Conservation (phyloP, 2,329 filamentous ascomycete species). For the Sporothrix pseudoabietina region DNA sequence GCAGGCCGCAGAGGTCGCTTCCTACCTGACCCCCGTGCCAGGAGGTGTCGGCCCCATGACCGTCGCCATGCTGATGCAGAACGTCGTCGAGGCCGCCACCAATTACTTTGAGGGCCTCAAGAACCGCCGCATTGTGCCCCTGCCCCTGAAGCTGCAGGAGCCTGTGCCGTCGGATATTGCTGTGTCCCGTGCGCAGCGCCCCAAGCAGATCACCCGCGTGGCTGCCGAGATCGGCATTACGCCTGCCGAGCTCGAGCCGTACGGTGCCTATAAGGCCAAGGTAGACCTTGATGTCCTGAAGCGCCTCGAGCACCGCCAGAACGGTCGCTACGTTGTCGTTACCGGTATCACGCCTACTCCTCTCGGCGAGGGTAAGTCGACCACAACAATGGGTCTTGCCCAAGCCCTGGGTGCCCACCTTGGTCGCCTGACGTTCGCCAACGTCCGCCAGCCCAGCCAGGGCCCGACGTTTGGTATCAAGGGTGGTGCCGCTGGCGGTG, state of each 20-base stretch:
- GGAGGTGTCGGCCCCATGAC: constrained; percentile 99
- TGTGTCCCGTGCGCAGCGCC: constrained; percentile 82
- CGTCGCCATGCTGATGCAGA: constrained; percentile 95
- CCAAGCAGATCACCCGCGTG: constrained; percentile 86
- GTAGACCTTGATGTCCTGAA: constrained; percentile 81
- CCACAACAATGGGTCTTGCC: constrained; percentile 91
- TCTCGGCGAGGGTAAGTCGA: constrained; percentile 96
- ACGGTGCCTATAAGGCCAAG: constrained; percentile 95
- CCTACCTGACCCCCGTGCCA: constrained; percentile 91
- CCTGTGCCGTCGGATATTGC: constrained; percentile 96
- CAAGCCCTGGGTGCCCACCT: constrained; percentile 91
- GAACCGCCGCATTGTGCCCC: constrained; percentile 73
- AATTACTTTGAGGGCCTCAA: constrained; percentile 82
- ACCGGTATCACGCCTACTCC: constrained; percentile 97
- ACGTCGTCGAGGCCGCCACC: constrained; percentile 85
- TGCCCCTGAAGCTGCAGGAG: constrained; percentile 76
- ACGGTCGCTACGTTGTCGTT: constrained; percentile 90
- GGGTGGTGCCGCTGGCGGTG: constrained; percentile 93
- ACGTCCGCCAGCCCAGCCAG: constrained; percentile 94
- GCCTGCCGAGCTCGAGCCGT: constrained; percentile 87
- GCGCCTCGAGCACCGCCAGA: constrained; percentile 79
- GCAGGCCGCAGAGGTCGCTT: constrained; percentile 80
- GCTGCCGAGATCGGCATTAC: constrained; percentile 87
- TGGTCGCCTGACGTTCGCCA: constrained; percentile 86
- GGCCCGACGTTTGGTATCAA: constrained; percentile 99